Percentiles rank a stretch among this genome's conserved stretches.
Conservation (phyloP, 2,329 filamentous ascomycete species). For the Colletotrichum melonis region DNA sequence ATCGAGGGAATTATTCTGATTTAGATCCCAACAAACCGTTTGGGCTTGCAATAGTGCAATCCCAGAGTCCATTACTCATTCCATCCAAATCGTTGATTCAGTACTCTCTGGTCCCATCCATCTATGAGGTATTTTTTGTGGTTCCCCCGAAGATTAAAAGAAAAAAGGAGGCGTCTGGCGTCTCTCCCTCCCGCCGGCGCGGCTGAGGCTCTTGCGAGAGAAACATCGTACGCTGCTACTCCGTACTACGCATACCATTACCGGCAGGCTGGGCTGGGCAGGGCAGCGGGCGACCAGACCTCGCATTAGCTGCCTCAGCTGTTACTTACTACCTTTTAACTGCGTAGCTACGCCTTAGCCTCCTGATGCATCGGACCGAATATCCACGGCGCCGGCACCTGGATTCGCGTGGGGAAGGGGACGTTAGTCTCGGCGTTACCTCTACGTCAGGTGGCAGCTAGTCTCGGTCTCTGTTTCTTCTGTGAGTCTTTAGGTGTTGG, state of each 20-base stretch:
- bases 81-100: too few relatives aligned
- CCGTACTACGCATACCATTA: neutral
- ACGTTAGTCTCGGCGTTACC: conserved; percentile 4
- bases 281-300: neutral
- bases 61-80: neutral
- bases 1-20: neutral
- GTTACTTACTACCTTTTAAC: too few relatives aligned
- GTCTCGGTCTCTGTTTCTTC: neutral
- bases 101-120: neutral
- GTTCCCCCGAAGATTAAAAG: neutral
- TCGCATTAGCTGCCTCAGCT: neutral
- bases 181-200: neutral
- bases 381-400: neutral
- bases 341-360: too few relatives aligned
- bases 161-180: neutral
- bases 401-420: neutral
- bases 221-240: neutral
- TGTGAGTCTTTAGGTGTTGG: neutral
- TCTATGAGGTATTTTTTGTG: neutral
- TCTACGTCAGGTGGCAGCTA: conserved; percentile 6
- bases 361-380: conserved; percentile 16
- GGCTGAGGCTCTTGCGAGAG: neutral
- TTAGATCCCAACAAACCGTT: neutral
- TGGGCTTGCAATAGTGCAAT: neutral
- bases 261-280: neutral